Evolutionary conservation across 352 stramenopile genomes (phyloP), one percentile per base, ranked within the genome.

Genomic region (Phytophthora megakarya): DNA sequence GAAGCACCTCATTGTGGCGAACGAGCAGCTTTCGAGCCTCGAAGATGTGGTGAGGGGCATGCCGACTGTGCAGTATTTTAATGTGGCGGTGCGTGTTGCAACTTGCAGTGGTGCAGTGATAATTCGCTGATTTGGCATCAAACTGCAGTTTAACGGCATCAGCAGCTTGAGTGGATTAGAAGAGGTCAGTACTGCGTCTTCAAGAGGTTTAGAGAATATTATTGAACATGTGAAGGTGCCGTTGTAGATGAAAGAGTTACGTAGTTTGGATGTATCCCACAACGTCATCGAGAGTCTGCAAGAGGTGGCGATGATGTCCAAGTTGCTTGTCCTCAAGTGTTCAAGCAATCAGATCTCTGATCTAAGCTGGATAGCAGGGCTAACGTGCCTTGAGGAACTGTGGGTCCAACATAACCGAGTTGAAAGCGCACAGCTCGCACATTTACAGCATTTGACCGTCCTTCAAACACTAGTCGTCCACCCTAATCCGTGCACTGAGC

Each of bases 131-230:
- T 15, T 39, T 28, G 28, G 18, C 30, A 18, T n/a, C n/a, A n/a
- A n/a, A n/a, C 16, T 22, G 13, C 51, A 93, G 85, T 93, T 93
- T 38, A 93, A 93, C 53, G 58, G 30, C 22, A 35, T 93, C 19
- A 66, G 57, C 0, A 60, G 49, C 13, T 61, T 93, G 6, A 44
- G 58, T 10, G 75, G 68, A 1, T 46, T 92, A 15, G 63, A 90
- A 35, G 57, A 75, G 39, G 82, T 92, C 61, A 5, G 28, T 39
- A n/a, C n/a, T n/a, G n/a, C 12, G 3, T 48, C 9, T 50, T 32
- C n/a, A n/a, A n/a, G n/a, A n/a, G 10, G 13, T 15, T 28, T 40
- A 13, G 13, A 8, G 11, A 32, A 5, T 57, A 7, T 39, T 26
- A 2, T 12, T 18, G 8, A 42, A 28, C 9, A 4, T 22, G 37